These are phyloP conservation scores for Primulina tabacum DNA, from an alignment of 257 asterid genomes.

Conservation along the genomic window DNA sequence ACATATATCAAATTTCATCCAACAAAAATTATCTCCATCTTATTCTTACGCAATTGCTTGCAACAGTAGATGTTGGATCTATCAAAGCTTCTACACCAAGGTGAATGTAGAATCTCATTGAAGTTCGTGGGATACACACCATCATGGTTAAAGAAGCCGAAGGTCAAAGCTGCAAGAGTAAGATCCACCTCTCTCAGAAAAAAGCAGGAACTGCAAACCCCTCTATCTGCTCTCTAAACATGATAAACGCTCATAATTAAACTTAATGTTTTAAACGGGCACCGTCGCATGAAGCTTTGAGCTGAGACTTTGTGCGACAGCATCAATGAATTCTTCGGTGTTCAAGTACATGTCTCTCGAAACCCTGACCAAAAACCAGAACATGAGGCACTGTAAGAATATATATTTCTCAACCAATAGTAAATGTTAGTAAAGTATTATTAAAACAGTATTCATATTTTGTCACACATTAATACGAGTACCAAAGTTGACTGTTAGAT, in stretches of 20 bases:
- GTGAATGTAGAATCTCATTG: not conserved
- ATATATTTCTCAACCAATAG: not conserved
- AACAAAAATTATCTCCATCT: not conserved
- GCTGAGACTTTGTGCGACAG: constrained; percentile 62
- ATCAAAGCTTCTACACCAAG: not conserved
- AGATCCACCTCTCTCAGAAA: not conserved
- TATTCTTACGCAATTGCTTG: not conserved
- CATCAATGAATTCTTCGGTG: constrained; percentile 77
- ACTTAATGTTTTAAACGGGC: constrained; percentile 28
- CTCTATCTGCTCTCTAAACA: no score
- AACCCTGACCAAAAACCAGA: constrained; percentile 49
- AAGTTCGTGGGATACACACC: no score
- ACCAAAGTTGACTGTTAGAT: not conserved
- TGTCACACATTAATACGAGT: not conserved
- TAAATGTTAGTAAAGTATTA: not conserved
- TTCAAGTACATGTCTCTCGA: constrained; percentile 71
- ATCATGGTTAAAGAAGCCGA: no score
- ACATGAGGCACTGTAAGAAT: constrained; percentile 19
- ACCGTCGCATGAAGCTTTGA: constrained; percentile 40
- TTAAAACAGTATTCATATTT: not conserved
- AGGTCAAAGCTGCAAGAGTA: no score
- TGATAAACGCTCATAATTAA: not conserved
- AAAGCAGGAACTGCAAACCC: no score
- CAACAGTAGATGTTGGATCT: not conserved
- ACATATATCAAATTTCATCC: not conserved